Evolutionary conservation across 768 basidiomycete genomes (phyloP).

Genomic region (Cystofilobasidium bisporidii): DNA sequence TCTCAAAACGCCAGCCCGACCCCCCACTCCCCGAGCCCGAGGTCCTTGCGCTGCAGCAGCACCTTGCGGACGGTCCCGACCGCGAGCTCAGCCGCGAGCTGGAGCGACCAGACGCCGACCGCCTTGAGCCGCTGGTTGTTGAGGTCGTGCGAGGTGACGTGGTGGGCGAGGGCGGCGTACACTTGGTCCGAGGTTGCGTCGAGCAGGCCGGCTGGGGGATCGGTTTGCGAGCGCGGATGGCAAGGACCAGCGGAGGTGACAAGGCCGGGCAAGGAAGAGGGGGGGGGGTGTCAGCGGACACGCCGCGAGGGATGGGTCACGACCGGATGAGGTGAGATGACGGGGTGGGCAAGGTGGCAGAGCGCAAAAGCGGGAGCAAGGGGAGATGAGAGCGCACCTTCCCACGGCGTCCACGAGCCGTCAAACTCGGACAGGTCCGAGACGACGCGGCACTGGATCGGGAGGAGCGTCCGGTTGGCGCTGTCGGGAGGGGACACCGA

Average conservation of each 20-base stretch:
- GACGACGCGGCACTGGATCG: slow-evolving; percentile 80
- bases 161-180: slow-evolving; percentile 67
- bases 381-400: slow-evolving; percentile 38
- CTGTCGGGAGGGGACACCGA: slow-evolving; percentile 42
- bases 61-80: slow-evolving; percentile 61
- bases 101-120: slow-evolving; percentile 88
- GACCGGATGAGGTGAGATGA: no score
- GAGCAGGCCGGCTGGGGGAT: slow-evolving; percentile 87
- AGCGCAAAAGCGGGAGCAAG: slow-evolving; percentile 8
- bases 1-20: not conserved
- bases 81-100: slow-evolving; percentile 82
- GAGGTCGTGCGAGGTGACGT: slow-evolving; percentile 64
- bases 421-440: slow-evolving; percentile 81
- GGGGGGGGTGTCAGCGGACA: no score
- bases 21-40: not conserved
- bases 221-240: no score
- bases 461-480: slow-evolving; percentile 83
- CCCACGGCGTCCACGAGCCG: slow-evolving; percentile 79
- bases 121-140: slow-evolving; percentile 81
- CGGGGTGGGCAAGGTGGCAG: not conserved
- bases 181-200: slow-evolving; percentile 78
- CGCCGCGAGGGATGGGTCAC: no score
- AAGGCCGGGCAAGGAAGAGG: not conserved
- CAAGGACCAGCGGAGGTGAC: no score
- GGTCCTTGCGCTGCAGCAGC: slow-evolving; percentile 14